phyloP scores from a whole-genome alignment of 192 early-diverging fungal species.

The Coemansia sp. region DNA sequence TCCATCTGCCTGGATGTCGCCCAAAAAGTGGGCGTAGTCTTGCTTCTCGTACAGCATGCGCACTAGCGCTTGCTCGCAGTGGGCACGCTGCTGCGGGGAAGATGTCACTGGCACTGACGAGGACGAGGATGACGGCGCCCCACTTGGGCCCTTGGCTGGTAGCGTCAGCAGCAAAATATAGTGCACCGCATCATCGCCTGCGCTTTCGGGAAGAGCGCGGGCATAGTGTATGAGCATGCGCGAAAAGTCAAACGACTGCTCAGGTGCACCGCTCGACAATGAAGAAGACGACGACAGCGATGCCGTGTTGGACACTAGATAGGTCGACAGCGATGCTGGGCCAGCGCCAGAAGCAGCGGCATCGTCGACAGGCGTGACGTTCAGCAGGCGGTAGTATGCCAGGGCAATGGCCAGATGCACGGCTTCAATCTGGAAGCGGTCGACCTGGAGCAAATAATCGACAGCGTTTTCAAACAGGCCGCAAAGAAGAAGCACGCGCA shows the following conservation, averaged over 20 bases:
- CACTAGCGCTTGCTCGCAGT: conserved; percentile 33
- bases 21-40: conserved; percentile 59
- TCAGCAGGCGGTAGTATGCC: conserved; percentile 74
- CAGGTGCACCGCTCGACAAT: too few relatives aligned
- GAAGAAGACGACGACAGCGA: too few relatives aligned
- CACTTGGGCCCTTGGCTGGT: conserved; percentile 2
- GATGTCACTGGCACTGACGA: too few relatives aligned
- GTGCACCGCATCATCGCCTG: conserved; percentile 30
- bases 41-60: conserved; percentile 57
- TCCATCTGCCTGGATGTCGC: conserved; percentile 53
- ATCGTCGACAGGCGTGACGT: conserved; percentile 58
- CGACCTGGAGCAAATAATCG: conserved; percentile 62
- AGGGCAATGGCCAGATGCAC: conserved; percentile 87
- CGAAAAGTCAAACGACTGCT: conserved; percentile 22
- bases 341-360: conserved; percentile 15
- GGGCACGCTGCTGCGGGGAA: conserved; percentile 4
- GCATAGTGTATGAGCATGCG: conserved; percentile 37
- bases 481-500: conserved; percentile 76
- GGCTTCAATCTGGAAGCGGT: conserved; percentile 69
- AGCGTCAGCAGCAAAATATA: conserved; percentile 45
- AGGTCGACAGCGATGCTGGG: conserved; percentile 12
- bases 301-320: conserved; percentile 12
- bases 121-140: too few relatives aligned
- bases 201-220: conserved; percentile 20
- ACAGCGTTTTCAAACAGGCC: conserved; percentile 92